Percentiles rank a stretch among this genome's conserved stretches.
These are phyloP conservation scores for Filobasidium floriforme DNA, from an alignment of 768 basidiomycete genomes.

Conservation along the genomic window DNA sequence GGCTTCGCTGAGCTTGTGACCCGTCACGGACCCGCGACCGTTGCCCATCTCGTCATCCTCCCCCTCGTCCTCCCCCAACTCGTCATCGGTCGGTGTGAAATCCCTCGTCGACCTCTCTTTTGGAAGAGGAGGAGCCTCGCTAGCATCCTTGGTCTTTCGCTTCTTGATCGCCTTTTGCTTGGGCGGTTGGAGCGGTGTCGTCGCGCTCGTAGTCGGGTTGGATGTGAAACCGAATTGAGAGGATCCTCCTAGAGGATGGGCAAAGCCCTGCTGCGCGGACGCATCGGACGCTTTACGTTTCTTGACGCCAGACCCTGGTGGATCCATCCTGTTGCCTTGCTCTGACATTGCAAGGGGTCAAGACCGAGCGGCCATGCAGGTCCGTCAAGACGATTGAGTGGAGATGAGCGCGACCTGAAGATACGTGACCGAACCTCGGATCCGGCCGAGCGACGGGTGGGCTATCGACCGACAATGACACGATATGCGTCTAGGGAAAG, in stretches of 20 bases:
- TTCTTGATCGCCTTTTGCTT: conserved; percentile 1
- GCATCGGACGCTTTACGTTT: background rate
- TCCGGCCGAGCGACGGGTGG: too few relatives aligned
- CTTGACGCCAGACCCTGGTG: background rate
- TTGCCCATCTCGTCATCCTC: background rate
- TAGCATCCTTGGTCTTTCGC: background rate
- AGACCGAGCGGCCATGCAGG: background rate
- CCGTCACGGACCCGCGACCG: background rate
- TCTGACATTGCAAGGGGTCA: background rate
- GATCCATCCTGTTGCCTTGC: background rate
- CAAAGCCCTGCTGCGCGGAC: background rate
- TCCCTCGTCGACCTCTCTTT: background rate
- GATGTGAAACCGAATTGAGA: conserved; percentile 2
- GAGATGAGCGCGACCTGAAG: too few relatives aligned
- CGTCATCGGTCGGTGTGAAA: background rate
- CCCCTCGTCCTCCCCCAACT: background rate
- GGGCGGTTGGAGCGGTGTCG: conserved; percentile 2
- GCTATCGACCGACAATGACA: too few relatives aligned
- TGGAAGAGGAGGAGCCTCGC: background rate
- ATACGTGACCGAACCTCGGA: too few relatives aligned
- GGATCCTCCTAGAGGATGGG: background rate
- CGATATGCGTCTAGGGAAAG: too few relatives aligned
- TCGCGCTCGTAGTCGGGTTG: background rate
- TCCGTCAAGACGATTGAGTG: too few relatives aligned
- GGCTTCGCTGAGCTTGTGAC: background rate